Evolutionary conservation across 2,329 filamentous ascomycete species (phyloP), one percentile per base, ranked within the genome.

Genomic region (Aureobasidium sp.): DNA sequence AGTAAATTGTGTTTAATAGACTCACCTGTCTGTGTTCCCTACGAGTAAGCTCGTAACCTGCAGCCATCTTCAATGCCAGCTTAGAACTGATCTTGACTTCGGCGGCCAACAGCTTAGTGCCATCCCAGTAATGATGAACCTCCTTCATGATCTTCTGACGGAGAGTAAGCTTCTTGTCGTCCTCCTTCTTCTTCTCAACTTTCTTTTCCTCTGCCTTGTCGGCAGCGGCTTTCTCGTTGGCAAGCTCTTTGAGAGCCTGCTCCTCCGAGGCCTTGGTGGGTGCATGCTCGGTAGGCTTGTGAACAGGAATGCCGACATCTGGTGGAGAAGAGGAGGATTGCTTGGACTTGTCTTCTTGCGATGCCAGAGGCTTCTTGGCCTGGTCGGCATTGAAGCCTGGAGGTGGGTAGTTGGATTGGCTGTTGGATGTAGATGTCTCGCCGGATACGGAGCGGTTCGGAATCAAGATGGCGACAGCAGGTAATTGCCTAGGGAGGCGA

Each of bases 71-170:
- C 74, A 97, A 76, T 6, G 92, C 94, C 67, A 99, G 79, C 65
- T 88, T 88, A 64, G 89, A 90, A 74, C 93, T 97, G 73, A 99
- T 99, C 76, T 81, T 90, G 72, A 97, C 86, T 77, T 99, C 94
- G 1, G 91, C 89, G 27, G 88, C 92, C 67, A 99, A 80, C 70
- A 99, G 81, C 77, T 99, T 99, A 32, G 91, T 97, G 63, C 94
- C 94, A 76, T 99, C 94, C 93, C 94, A 97, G 78, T 99, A 99
- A 75, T 99, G 94, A 64, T 87, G 85, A 14, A 81, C 82, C 76
- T 99, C 94, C 75, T 95, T 92, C 82, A 96, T 99, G 71, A 99
- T 86, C 78, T 92, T 96, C 74, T 97, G 90, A 75, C 85, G 88
- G 1, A 97, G 54, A 0, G 92, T 96, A 76, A 96, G 77, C 73